Percentiles rank a stretch among this genome's conserved stretches.
Conservation (phyloP, 352 stramenopile species). For the Globisporangium perplexum region DNA sequence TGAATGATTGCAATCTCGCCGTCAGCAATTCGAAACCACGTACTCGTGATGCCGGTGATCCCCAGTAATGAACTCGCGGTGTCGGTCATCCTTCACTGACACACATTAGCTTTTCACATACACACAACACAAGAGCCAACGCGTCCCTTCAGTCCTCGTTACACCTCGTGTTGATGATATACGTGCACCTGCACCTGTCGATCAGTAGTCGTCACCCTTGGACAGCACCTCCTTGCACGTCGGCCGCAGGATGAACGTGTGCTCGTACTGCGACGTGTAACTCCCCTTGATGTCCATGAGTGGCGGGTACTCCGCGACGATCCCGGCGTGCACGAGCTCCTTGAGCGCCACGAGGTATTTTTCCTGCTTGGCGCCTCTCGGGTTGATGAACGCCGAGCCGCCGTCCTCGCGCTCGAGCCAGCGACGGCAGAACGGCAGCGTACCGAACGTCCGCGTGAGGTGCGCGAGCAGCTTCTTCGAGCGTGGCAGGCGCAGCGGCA, state of each 20-base stretch:
- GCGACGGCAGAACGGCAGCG: slow-evolving; percentile 89
- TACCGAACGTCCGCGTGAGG: slow-evolving; percentile 96
- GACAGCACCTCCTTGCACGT: slow-evolving; percentile 56
- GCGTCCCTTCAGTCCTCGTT: too few relatives aligned
- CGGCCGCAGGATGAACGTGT: slow-evolving; percentile 90
- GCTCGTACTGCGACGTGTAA: slow-evolving; percentile 97
- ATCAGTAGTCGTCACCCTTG: slow-evolving; percentile 94
- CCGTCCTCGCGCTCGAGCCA: slow-evolving; percentile 93
- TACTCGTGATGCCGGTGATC: too few relatives aligned
- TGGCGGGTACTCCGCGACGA: slow-evolving; percentile 91
- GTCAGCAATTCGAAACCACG: too few relatives aligned
- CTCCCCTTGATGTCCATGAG: slow-evolving; percentile 90
- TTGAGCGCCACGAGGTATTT: slow-evolving; percentile 92
- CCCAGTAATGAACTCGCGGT: too few relatives aligned
- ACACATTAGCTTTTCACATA: too few relatives aligned
- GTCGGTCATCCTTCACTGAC: too few relatives aligned
- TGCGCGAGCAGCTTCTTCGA: slow-evolving; percentile 88
- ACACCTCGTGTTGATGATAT: too few relatives aligned
- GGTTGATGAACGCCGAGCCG: slow-evolving; percentile 69
- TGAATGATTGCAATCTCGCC: too few relatives aligned
- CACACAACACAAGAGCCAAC: too few relatives aligned
- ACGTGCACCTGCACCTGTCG: too few relatives aligned
- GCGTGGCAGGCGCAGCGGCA: slow-evolving; percentile 34
- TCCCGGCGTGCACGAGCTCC: slow-evolving; percentile 90
- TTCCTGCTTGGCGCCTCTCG: slow-evolving; percentile 81